These are phyloP conservation scores for Apiotrichum domesticum DNA, from an alignment of 1,284 basidiomycete genomes.

Conservation along the genomic window DNA sequence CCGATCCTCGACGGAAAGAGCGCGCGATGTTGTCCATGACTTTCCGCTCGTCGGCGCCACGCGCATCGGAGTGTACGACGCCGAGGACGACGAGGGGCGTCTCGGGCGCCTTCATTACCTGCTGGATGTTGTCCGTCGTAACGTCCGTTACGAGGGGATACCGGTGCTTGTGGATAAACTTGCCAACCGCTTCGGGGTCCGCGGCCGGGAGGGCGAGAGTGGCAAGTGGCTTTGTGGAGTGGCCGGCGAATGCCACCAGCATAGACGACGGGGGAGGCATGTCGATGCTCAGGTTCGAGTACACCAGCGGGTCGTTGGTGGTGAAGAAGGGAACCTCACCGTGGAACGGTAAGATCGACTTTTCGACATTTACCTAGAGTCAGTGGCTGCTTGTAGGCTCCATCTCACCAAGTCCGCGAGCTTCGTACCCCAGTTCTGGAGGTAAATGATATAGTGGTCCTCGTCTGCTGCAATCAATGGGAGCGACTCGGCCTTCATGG, in stretches of 20 bases:
- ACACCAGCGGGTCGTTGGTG: constrained; percentile 50
- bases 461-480: constrained; percentile 54
- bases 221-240: constrained; percentile 36
- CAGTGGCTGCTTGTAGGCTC: not conserved
- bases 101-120: constrained; percentile 60
- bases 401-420: constrained; percentile 42
- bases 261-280: constrained; percentile 52
- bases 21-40: constrained; percentile 55
- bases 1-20: constrained; percentile 56
- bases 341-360: constrained; percentile 57
- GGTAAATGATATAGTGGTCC: constrained; percentile 65
- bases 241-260: constrained; percentile 70
- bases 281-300: constrained; percentile 52
- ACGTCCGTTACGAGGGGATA: constrained; percentile 67
- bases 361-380: constrained; percentile 49
- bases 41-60: constrained; percentile 49
- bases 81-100: constrained; percentile 70
- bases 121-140: constrained; percentile 65
- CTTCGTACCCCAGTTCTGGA: constrained; percentile 53
- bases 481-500: constrained; percentile 50
- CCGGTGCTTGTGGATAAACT: constrained; percentile 62
- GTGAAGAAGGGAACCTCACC: constrained; percentile 63
- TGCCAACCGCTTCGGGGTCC: constrained; percentile 20
- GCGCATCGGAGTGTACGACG: constrained; percentile 37
- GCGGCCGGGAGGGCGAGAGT: constrained; percentile 35